Conservation (phyloP, 1,284 basidiomycete species). For the Naganishia cerealis region DNA sequence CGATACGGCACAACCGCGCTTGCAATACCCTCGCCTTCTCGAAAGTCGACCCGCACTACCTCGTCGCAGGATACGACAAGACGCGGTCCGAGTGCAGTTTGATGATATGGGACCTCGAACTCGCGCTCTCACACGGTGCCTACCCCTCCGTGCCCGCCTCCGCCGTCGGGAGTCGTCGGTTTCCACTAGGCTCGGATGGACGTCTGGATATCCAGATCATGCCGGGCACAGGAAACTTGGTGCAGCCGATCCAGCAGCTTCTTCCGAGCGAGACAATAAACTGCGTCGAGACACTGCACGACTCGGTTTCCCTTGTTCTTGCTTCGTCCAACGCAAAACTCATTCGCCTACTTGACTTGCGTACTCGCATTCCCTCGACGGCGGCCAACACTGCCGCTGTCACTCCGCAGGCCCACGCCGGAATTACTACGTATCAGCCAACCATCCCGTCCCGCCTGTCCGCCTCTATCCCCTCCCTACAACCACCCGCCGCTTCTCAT, state of each 20-base stretch:
- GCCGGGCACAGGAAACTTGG: slow-evolving; percentile 21
- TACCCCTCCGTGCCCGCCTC: slow-evolving; percentile 2
- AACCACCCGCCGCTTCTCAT: slow-evolving; percentile 9
- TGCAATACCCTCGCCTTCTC: slow-evolving; percentile 50
- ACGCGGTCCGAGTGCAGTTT: slow-evolving; percentile 51
- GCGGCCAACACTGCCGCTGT: slow-evolving; percentile 15
- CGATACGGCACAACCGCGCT: slow-evolving; percentile 46
- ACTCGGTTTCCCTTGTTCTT: slow-evolving; percentile 37
- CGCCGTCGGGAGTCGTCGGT: slow-evolving; percentile 6
- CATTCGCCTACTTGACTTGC: slow-evolving; percentile 47
- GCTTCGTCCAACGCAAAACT: slow-evolving; percentile 46
- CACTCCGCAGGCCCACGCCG: not conserved
- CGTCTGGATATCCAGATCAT: slow-evolving; percentile 40
- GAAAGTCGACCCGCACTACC: slow-evolving; percentile 44
- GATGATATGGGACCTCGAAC: slow-evolving; percentile 51
- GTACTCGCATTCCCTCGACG: slow-evolving; percentile 38
- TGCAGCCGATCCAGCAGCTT: slow-evolving; percentile 50
- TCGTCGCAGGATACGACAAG: slow-evolving; percentile 50
- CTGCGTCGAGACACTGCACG: slow-evolving; percentile 41
- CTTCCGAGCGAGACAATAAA: slow-evolving; percentile 50
- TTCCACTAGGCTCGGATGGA: slow-evolving; percentile 37
- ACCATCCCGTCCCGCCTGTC: slow-evolving; percentile 17
- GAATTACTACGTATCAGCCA: slow-evolving; percentile 2
- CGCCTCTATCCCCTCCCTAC: not conserved
- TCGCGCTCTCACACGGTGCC: slow-evolving; percentile 28